These are phyloP conservation scores for Gyrodon lividus DNA, from an alignment of 768 basidiomycete species.

Conservation along the genomic window DNA sequence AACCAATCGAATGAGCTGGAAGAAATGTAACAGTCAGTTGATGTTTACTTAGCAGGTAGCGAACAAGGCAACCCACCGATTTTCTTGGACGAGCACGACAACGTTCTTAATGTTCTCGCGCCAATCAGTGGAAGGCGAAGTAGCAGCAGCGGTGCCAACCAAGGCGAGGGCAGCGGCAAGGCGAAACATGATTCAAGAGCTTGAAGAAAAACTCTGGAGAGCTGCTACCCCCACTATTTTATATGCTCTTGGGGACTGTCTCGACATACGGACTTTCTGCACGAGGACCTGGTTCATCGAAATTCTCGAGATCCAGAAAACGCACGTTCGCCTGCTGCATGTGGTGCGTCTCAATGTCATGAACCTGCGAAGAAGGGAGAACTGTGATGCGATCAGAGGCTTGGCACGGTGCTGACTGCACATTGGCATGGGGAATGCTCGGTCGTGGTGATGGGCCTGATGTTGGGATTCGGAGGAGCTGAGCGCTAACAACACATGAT, in stretches of 20 bases:
- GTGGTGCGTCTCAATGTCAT: too few relatives aligned
- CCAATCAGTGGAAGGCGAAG: slow-evolving; percentile 15
- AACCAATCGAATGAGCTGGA: slow-evolving; percentile 25
- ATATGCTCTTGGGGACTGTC: slow-evolving; percentile 1
- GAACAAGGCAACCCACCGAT: neutral
- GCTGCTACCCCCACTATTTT: slow-evolving; percentile 5
- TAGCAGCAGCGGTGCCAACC: neutral
- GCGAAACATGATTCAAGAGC: slow-evolving; percentile 11
- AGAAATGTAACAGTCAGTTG: neutral
- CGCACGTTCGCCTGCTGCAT: too few relatives aligned
- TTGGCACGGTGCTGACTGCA: too few relatives aligned
- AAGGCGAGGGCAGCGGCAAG: slow-evolving; percentile 7
- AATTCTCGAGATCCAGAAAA: too few relatives aligned
- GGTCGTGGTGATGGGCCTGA: too few relatives aligned
- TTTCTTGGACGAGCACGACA: slow-evolving; percentile 28
- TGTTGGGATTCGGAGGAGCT: too few relatives aligned
- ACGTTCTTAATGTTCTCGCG: slow-evolving; percentile 25
- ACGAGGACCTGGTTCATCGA: too few relatives aligned
- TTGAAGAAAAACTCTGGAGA: neutral
- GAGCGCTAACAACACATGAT: too few relatives aligned
- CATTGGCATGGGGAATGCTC: too few relatives aligned
- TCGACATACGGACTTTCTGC: neutral
- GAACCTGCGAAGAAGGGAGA: too few relatives aligned
- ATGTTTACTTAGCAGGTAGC: neutral
- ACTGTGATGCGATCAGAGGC: too few relatives aligned